Evolutionary conservation across 2,329 filamentous ascomycete species (phyloP).

Genomic region (Penicillium brevicompactum): DNA sequence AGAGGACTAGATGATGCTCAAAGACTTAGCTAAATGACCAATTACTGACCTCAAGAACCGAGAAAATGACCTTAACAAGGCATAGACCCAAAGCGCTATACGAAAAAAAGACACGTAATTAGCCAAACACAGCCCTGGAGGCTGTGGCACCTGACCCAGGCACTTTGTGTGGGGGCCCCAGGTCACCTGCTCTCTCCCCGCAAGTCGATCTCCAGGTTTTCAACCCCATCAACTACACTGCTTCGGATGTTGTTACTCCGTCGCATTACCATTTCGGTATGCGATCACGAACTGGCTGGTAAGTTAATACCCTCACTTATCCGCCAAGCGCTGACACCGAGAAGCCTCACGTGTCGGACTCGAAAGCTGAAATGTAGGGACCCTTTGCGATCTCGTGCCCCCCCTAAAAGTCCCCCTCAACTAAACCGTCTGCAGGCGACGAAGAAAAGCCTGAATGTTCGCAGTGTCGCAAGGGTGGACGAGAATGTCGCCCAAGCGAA

Average conservation of each 20-base stretch:
- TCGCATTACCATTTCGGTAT: slow-evolving; percentile 34
- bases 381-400: slow-evolving; percentile 1
- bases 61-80: background rate
- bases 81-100: background rate
- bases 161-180: slow-evolving; percentile 17
- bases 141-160: background rate
- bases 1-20: no score
- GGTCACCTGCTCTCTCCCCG: slow-evolving; percentile 24
- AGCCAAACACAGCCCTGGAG: background rate
- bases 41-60: no score
- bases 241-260: slow-evolving; percentile 28
- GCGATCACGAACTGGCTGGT: slow-evolving; percentile 49
- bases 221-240: slow-evolving; percentile 4
- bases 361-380: slow-evolving; percentile 63
- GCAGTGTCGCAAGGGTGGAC: slow-evolving; percentile 62
- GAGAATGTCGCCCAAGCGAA: slow-evolving; percentile 63
- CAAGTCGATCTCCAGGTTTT: slow-evolving; percentile 27
- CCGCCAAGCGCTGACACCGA: background rate
- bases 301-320: slow-evolving; percentile 19
- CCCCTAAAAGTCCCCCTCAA: background rate
- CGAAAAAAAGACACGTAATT: background rate
- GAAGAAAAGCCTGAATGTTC: slow-evolving; percentile 63
- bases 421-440: slow-evolving; percentile 40
- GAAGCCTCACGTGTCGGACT: slow-evolving; percentile 58
- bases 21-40: no score